A percentile compares a stretch with the other conserved stretches of the same genome.
Conservation (phyloP, 139 green algal species). For the Closterium sp. region DNA sequence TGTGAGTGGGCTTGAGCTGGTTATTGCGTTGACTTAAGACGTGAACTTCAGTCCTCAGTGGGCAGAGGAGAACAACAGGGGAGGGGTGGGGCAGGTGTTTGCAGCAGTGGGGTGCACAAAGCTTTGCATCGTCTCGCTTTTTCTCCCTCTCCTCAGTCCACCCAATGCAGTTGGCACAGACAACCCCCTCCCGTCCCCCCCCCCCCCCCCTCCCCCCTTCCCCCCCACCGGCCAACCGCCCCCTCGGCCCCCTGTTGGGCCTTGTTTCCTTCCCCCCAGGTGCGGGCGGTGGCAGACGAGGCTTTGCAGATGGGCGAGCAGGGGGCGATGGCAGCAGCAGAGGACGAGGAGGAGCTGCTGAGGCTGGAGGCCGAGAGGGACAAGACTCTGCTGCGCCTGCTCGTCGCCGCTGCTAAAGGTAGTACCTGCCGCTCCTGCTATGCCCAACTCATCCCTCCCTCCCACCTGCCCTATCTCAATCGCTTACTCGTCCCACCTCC, state of each 20-base stretch:
- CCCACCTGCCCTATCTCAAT: not conserved
- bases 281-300: conserved; percentile 34
- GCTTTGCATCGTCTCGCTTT: no score
- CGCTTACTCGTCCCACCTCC: not conserved
- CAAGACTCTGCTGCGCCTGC: conserved; percentile 1
- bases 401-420: conserved; percentile 7
- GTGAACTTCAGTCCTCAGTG: no score
- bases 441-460: no score
- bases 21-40: not conserved
- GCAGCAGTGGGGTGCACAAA: no score
- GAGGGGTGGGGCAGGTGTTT: no score
- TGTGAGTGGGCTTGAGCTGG: not conserved
- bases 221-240: no score
- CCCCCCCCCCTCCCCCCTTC: not conserved
- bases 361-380: not conserved
- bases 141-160: no score
- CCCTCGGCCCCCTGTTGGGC: no score
- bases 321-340: conserved; percentile 38
- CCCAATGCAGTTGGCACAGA: no score
- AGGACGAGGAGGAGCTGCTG: conserved; percentile 13
- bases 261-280: not conserved
- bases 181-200: not conserved
- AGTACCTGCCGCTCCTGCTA: not conserved
- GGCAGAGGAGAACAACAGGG: no score
- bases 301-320: conserved; percentile 50